phyloP scores from a whole-genome alignment of 108 stramenopile species.

The Aurantiochytrium sp. region DNA sequence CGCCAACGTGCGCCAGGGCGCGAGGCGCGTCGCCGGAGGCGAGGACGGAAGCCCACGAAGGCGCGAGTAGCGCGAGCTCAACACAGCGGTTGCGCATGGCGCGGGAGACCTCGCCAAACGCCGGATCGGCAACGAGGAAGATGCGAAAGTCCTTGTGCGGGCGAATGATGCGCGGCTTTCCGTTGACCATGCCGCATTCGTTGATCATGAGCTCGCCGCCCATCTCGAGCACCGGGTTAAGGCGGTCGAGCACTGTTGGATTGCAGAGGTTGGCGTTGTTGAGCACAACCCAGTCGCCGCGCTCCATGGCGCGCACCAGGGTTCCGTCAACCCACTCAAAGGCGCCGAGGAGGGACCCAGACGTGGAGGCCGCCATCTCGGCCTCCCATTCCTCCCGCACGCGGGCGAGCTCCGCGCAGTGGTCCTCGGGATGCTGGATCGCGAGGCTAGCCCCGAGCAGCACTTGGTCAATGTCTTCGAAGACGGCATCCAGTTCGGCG shows the following conservation, averaged over 20 bases:
- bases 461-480: background rate
- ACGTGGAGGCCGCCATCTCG: background rate
- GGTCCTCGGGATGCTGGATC: background rate
- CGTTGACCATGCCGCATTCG: constrained; percentile 72
- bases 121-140: constrained; percentile 83
- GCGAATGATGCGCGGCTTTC: constrained; percentile 63
- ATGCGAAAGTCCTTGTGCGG: constrained; percentile 90
- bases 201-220: constrained; percentile 83
- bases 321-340: constrained; percentile 81
- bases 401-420: background rate
- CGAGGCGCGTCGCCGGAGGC: background rate
- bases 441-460: background rate
- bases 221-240: constrained; percentile 91
- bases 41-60: background rate
- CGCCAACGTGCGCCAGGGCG: background rate
- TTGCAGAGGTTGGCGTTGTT: constrained; percentile 93
- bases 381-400: background rate
- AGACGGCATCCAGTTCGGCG: background rate
- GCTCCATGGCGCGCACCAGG: constrained; percentile 79
- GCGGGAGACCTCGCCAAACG: constrained; percentile 80
- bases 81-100: constrained; percentile 99
- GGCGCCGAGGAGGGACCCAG: background rate
- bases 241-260: constrained; percentile 88
- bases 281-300: constrained; percentile 87
- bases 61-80: constrained; percentile 63